Base-by-base conservation (phyloP, 139 green algal species). In the Prasinococcaceae sp. region DNA sequence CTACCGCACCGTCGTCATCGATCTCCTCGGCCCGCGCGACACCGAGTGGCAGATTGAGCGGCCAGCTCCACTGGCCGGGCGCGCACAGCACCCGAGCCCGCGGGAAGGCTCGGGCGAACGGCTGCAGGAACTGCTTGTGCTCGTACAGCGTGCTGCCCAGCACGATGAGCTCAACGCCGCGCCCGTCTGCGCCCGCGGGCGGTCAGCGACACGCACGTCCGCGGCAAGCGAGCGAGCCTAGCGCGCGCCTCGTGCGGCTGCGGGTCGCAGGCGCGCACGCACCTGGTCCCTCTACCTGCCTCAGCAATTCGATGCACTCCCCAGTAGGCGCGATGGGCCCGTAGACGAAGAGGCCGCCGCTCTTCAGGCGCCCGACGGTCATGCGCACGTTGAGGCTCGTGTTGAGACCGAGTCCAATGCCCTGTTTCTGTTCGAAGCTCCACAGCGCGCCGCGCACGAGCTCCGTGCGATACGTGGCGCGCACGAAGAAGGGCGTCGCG, bases 351-450 rank as follows among this genome's bases (percentile, higher is more conserved):
- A 68, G 44, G 1, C 59, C 59, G 14, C 59, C 59, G 3, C 30
- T 40, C 35, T 50, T 36, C 40, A 68, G 27, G 10, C 35, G 42
- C 6, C 61, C 30, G 6, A 55, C 36, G 10, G 59, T 68, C 59
- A 68, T 68, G 19, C 59, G 51, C 17, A 60, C 40, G 30, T 60
- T 61, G 2, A 68, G 50, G 50, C 10, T 42, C 2, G 47, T 39
- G 20, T 68, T 65, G 3, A 65, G 33, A 20, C 57, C 57, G 6
- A 65, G 30, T 1, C 57, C 57, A n/a, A 65, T 65, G n/a, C 57
- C 57, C 40, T 65, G 57, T 26, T 57, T 57, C 44, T 65, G 57
- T 33, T 65, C 57, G 41, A 65, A 65, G 48, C 35, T 41, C 57
- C 57, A 65, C 48, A 65, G 30, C 10, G 14, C 19, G n/a, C 57